Evolutionary conservation across 495 filamentous ascomycete species (phyloP), one percentile per base, ranked within the genome.

Genomic region (Penicillium bialowiezense): DNA sequence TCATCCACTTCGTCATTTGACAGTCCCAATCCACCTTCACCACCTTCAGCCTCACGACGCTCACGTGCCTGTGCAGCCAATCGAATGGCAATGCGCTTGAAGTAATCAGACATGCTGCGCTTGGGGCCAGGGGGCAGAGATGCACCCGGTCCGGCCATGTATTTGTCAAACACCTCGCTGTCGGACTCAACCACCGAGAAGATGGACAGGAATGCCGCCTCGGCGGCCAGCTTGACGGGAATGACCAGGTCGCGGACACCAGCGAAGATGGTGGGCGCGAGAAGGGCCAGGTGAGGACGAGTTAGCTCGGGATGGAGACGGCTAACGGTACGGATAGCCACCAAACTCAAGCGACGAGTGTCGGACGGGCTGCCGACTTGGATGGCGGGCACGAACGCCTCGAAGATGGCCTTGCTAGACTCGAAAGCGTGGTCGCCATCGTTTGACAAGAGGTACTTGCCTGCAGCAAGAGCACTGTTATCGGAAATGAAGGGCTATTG

Each of bases 51-150:
- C 57, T 95, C 89, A 60, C 78, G 87, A 58, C 91, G 77, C 65
- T 97, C 93, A 52, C 89, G 77, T 1, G 90, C 89, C 64, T 96
- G 93, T 44, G 69, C 80, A 2, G 84, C 91, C 15, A 97, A 69
- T 56, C 91, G 78, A 47, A 95, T 66, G 12, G 88, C 89, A 35
- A 97, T 85, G 13, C 95, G 78, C 76, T 96, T 96, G 72, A 97
- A 97, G 71, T 98, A 98, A 59, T 98, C 93, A 36, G 85, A 81
- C 89, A 97, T 97, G 63, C 88, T 91, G 47, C 93, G 73, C 78
- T 95, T 95, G 24, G 79, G 80, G 7, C 78, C 84, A 0, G 87
- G 73, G 3, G 80, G 72, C 28, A 96, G 67, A 1, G 80, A 82
- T 41, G 72, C 56, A 15, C 83, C 79, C 28, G 80, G 71, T 12